phyloP scores from a whole-genome alignment of 495 filamentous ascomycete species.

The Margaritispora aquatica region DNA sequence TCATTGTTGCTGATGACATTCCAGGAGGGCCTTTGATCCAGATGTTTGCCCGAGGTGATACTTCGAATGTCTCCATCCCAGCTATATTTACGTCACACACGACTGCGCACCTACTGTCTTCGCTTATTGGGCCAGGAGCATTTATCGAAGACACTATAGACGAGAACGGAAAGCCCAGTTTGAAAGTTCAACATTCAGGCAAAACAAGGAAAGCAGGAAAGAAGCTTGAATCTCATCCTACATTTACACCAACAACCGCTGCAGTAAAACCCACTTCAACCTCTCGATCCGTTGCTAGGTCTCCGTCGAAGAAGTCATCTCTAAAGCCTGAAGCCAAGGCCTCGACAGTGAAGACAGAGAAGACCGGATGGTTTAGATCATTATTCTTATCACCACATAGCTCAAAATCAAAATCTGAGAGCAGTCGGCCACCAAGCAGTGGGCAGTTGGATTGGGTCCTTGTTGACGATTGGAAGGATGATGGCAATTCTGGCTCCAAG shows the following conservation, averaged over 20 bases:
- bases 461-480: constrained; percentile 62
- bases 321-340: constrained; percentile 12
- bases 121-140: constrained; percentile 69
- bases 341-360: constrained; percentile 32
- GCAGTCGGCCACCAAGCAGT: constrained; percentile 69
- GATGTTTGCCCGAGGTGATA: constrained; percentile 95
- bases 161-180: constrained; percentile 40
- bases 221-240: constrained; percentile 24
- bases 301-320: constrained; percentile 7
- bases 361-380: constrained; percentile 56
- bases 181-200: constrained; percentile 42
- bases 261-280: constrained; percentile 8
- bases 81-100: constrained; percentile 93
- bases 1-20: constrained; percentile 93
- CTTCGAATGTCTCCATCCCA: constrained; percentile 89
- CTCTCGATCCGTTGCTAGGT: constrained; percentile 4
- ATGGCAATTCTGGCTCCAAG: constrained; percentile 33
- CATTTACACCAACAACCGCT: constrained; percentile 21
- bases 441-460: constrained; percentile 76
- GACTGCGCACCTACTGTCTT: constrained; percentile 88
- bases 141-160: constrained; percentile 48
- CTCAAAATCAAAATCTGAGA: constrained; percentile 37
- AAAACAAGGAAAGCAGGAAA: constrained; percentile 34
- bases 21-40: constrained; percentile 82
- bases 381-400: constrained; percentile 50